Percentiles rank a stretch among this genome's conserved stretches.
Conservation (phyloP, 805 yeast genomes). For the Cyberlindnera mycetangii region DNA sequence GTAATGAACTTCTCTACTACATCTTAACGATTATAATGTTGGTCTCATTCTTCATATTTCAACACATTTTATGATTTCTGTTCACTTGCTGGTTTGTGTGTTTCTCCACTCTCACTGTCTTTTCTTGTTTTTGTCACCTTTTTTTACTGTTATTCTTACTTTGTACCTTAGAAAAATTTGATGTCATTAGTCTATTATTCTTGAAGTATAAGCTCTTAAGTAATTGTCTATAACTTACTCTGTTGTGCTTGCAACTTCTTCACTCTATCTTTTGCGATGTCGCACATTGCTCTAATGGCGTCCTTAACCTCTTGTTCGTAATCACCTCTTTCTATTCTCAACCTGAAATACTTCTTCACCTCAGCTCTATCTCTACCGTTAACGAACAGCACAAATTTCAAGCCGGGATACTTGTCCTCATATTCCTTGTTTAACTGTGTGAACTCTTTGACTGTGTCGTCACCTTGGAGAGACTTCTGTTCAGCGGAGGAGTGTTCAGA, state of each 20-base stretch:
- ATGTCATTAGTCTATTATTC: slow-evolving; percentile 5
- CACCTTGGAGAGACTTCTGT: slow-evolving; percentile 59
- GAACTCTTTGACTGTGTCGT: slow-evolving; percentile 47
- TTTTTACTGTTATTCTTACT: slow-evolving; percentile 11
- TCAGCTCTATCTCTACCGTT: slow-evolving; percentile 71
- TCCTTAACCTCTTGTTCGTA: slow-evolving; percentile 53
- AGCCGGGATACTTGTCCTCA: slow-evolving; percentile 64
- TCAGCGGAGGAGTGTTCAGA: slow-evolving; percentile 68
- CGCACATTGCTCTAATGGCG: slow-evolving; percentile 88
- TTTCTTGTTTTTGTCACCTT: background rate
- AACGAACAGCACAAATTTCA: slow-evolving; percentile 85
- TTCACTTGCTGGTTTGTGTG: background rate
- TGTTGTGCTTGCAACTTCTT: slow-evolving; percentile 45
- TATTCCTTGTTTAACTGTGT: slow-evolving; percentile 54
- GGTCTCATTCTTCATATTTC: background rate
- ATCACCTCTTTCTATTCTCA: slow-evolving; percentile 55
- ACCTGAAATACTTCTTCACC: slow-evolving; percentile 61
- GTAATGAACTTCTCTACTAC: slow-evolving; percentile 35
- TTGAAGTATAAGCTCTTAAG: too few relatives aligned
- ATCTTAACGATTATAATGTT: background rate
- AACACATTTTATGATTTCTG: slow-evolving; percentile 3
- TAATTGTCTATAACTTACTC: slow-evolving; percentile 14
- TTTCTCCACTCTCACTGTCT: background rate
- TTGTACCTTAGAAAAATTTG: slow-evolving; percentile 15
- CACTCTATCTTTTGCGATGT: slow-evolving; percentile 80